These are phyloP conservation scores for Diaporthe nobilis DNA, from an alignment of 2,329 filamentous ascomycete genomes.

Conservation along the genomic window DNA sequence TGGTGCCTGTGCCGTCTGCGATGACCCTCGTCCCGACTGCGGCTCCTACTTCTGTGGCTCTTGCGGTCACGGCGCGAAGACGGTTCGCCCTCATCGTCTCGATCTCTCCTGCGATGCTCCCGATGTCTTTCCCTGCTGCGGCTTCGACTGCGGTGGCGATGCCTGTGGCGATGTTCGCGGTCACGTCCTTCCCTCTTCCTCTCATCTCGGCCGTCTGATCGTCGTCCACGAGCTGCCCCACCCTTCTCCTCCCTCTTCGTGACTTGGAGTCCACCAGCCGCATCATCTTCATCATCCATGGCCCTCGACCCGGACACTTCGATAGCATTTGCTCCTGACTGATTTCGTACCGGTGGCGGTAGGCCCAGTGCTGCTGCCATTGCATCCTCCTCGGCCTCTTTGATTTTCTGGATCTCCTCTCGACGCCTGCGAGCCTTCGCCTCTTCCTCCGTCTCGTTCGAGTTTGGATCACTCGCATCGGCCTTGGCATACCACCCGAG, in stretches of 20 bases:
- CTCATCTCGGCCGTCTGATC: conserved; percentile 45
- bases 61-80: conserved; percentile 47
- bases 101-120: conserved; percentile 48
- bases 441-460: conserved; percentile 72
- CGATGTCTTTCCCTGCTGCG: conserved; percentile 46
- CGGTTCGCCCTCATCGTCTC: conserved; percentile 51
- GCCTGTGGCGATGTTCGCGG: conserved; percentile 51
- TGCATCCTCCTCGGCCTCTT: conserved; percentile 94
- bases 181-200: conserved; percentile 45
- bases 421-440: conserved; percentile 73
- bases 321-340: conserved; percentile 77
- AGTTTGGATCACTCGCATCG: conserved; percentile 61
- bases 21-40: conserved; percentile 49
- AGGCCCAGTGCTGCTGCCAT: conserved; percentile 87
- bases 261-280: conserved; percentile 50
- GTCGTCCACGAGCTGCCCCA: conserved; percentile 33
- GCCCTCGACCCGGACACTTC: conserved; percentile 65
- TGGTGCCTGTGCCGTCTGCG: conserved; percentile 51
- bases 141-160: conserved; percentile 50
- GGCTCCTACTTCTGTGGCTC: conserved; percentile 56
- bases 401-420: conserved; percentile 85
- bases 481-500: conserved; percentile 75
- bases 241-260: conserved; percentile 43
- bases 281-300: conserved; percentile 47
- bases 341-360: conserved; percentile 74